Evolutionary conservation across 2,329 filamentous ascomycete genomes (phyloP).

Genomic region (Aspergillus phoenicis): DNA sequence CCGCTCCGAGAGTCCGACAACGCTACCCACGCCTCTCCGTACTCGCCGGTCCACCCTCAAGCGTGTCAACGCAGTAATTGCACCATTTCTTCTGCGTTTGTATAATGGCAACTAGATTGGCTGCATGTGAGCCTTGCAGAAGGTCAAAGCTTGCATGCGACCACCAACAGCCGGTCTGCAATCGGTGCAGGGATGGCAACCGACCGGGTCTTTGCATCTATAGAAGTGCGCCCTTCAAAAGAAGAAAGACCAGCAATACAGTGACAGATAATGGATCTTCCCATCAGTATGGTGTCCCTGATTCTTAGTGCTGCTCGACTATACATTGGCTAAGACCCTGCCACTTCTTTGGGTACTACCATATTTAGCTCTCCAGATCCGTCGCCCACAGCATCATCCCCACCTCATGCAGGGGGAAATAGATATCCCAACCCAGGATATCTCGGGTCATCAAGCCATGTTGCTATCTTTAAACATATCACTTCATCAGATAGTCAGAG

Average conservation of each 20-base stretch:
- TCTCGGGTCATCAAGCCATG: constrained; percentile 32
- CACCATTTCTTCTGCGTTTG: no score
- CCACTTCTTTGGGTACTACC: no score
- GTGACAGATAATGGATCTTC: no score
- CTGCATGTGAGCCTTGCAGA: constrained; percentile 8
- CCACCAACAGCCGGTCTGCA: constrained; percentile 7
- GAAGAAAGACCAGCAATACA: neutral
- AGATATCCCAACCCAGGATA: constrained; percentile 34
- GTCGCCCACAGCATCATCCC: constrained; percentile 6
- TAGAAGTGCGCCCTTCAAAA: neutral
- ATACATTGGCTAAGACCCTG: no score
- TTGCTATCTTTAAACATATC: constrained; percentile 33
- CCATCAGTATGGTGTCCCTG: no score
- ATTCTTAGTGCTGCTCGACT: no score
- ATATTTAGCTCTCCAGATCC: no score
- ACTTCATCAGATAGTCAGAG: constrained; percentile 13
- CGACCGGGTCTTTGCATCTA: constrained; percentile 19
- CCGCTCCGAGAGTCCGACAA: no score
- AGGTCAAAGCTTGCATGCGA: constrained; percentile 10
- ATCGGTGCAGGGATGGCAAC: constrained; percentile 1
- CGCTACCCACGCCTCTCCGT: no score
- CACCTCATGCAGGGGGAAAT: neutral
- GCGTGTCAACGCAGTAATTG: no score
- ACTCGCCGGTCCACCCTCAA: no score
- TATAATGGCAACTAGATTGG: neutral